Evolutionary conservation across 805 yeast species (phyloP).

Genomic region (Yamadazyma sp.): DNA sequence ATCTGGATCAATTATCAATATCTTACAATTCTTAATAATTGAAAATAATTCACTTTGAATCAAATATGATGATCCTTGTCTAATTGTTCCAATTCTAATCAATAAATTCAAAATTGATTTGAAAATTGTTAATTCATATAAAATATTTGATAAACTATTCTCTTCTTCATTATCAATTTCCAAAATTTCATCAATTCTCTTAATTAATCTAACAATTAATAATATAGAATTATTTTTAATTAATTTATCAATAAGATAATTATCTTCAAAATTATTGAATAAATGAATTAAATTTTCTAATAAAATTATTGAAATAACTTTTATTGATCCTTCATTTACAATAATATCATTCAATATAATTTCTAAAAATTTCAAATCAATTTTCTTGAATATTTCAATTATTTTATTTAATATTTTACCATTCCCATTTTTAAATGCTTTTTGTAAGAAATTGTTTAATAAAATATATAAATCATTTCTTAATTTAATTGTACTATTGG

Average conservation of each 20-base stretch:
- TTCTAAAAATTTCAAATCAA: constrained; percentile 58
- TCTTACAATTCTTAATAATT: constrained; percentile 51
- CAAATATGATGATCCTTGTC: constrained; percentile 73
- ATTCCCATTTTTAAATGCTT: constrained; percentile 40
- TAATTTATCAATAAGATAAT: constrained; percentile 58
- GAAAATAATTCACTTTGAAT: constrained; percentile 72
- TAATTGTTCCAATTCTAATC: constrained; percentile 70
- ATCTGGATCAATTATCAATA: constrained; percentile 73
- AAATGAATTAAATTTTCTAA: constrained; percentile 64
- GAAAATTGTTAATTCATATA: constrained; percentile 76
- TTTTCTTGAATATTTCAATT: constrained; percentile 52
- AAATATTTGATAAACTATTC: constrained; percentile 27
- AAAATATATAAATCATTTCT: constrained; percentile 80
- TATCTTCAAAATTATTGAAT: constrained; percentile 48
- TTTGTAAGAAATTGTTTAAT: constrained; percentile 60
- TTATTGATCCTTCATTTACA: constrained; percentile 70
- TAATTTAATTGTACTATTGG: constrained; percentile 62
- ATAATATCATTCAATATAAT: constrained; percentile 75
- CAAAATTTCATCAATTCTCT: constrained; percentile 63
- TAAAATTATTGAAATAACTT: constrained; percentile 73
- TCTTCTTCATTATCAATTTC: constrained; percentile 24
- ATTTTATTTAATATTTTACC: constrained; percentile 40
- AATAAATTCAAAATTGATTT: constrained; percentile 68
- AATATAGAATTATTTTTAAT: constrained; percentile 64
- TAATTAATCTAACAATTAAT: constrained; percentile 62